Percentiles rank a stretch among this genome's conserved stretches.
phyloP scores from a whole-genome alignment of 2,329 filamentous ascomycete genomes.

The Fusarium newnesense region DNA sequence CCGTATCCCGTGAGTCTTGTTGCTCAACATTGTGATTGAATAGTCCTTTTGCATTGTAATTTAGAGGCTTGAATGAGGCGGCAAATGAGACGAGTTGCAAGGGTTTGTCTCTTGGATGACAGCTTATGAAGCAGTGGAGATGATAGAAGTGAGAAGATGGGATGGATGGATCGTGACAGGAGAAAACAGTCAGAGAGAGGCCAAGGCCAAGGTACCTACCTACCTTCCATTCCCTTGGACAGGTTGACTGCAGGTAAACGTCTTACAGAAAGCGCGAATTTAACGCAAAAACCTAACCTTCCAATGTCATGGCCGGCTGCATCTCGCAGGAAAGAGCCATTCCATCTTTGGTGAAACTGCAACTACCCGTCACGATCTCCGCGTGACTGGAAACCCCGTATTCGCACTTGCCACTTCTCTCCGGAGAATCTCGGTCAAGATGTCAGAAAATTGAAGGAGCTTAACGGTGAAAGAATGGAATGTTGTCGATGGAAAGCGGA shows the following conservation, averaged over 20 bases:
- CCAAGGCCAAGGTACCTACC: not conserved
- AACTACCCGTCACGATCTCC: conserved; percentile 15
- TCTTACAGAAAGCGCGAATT: not conserved
- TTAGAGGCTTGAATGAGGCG: not conserved
- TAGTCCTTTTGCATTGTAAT: not conserved
- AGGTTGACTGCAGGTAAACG: not conserved
- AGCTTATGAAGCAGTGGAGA: not conserved
- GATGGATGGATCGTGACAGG: not conserved
- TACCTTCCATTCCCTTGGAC: not conserved
- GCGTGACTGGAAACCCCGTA: conserved; percentile 1
- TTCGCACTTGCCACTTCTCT: not conserved
- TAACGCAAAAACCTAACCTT: conserved; percentile 9
- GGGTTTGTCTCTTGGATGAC: not conserved
- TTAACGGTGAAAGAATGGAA: not conserved
- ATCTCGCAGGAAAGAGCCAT: conserved; percentile 22
- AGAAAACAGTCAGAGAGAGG: not conserved
- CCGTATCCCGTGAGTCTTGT: not conserved
- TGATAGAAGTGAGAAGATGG: not conserved
- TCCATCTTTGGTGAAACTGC: conserved; percentile 28
- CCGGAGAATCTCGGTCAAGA: not conserved
- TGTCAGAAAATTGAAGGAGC: not conserved
- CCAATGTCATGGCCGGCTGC: conserved; percentile 15
- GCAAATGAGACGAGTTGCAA: not conserved
- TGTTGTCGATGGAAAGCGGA: not conserved
- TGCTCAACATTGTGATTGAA: not conserved